These are phyloP conservation scores for Starmerella geochares DNA, from an alignment of 805 yeast genomes.

Conservation along the genomic window DNA sequence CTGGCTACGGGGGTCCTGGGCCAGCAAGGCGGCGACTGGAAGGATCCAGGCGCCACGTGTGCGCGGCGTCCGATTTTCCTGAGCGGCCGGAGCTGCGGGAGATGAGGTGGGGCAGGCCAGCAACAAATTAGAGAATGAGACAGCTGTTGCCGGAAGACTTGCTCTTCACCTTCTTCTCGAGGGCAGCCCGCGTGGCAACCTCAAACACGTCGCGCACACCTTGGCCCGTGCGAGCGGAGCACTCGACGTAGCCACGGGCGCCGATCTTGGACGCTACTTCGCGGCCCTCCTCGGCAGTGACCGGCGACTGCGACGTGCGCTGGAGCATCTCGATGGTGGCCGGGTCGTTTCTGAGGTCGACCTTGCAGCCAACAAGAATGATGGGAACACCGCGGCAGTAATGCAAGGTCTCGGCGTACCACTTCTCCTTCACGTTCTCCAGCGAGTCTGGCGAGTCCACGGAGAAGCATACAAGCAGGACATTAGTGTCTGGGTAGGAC, in stretches of 20 bases:
- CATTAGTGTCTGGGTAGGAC: slow-evolving; percentile 87
- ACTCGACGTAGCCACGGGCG: slow-evolving; percentile 76
- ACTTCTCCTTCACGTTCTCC: slow-evolving; percentile 88
- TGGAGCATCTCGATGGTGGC: slow-evolving; percentile 64
- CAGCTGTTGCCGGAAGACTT: slow-evolving; percentile 21
- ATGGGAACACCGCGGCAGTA: slow-evolving; percentile 93
- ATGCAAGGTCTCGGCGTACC: slow-evolving; percentile 88
- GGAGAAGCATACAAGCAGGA: slow-evolving; percentile 81
- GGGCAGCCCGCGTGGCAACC: slow-evolving; percentile 84
- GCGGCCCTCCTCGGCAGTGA: slow-evolving; percentile 71
- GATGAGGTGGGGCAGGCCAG: not conserved
- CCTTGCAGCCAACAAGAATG: slow-evolving; percentile 84
- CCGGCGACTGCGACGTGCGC: slow-evolving; percentile 70
- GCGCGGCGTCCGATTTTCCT: not conserved
- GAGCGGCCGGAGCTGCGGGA: not conserved
- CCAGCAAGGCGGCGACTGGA: too few species aligned
- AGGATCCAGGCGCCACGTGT: too few species aligned
- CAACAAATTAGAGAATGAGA: slow-evolving; percentile 16
- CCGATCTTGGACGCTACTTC: slow-evolving; percentile 82
- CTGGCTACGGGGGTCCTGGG: not conserved
- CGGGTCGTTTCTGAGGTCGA: slow-evolving; percentile 76
- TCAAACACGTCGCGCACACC: slow-evolving; percentile 91
- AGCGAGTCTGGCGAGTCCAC: slow-evolving; percentile 85
- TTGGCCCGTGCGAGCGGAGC: slow-evolving; percentile 77
- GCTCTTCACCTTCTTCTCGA: slow-evolving; percentile 32